These are phyloP conservation scores for Barbarea vulgaris DNA, from an alignment of 345 rosid species.

Conservation along the genomic window DNA sequence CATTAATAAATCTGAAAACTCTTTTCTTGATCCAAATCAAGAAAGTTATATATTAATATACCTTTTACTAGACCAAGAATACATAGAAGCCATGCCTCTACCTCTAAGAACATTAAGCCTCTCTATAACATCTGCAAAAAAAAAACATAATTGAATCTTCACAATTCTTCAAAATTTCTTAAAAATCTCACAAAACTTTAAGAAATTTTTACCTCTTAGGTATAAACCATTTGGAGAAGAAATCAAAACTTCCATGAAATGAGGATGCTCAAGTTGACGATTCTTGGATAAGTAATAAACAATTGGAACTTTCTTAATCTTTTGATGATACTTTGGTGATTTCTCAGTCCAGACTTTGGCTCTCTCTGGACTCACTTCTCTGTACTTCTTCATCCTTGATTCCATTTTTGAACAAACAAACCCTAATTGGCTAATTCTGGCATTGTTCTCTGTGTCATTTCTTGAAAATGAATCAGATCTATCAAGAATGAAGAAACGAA, in stretches of 20 bases:
- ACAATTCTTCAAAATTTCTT: background rate
- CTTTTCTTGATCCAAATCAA: background rate
- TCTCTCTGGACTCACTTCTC: slow-evolving; percentile 90
- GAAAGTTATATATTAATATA: slow-evolving; percentile 27
- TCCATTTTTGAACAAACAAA: slow-evolving; percentile 49
- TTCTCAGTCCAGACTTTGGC: slow-evolving; percentile 95
- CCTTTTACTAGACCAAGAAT: slow-evolving; percentile 97
- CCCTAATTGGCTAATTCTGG: slow-evolving; percentile 25
- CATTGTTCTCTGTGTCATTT: background rate
- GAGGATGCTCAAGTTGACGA: slow-evolving; percentile 99
- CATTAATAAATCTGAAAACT: slow-evolving; percentile 6
- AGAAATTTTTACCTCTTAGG: slow-evolving; percentile 59
- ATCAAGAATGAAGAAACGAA: slow-evolving; percentile 1
- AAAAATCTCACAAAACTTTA: background rate
- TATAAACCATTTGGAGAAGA: slow-evolving; percentile 78
- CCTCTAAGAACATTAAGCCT: slow-evolving; percentile 93
- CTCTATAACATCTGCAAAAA: slow-evolving; percentile 70
- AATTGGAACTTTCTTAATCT: slow-evolving; percentile 70
- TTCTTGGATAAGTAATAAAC: slow-evolving; percentile 90
- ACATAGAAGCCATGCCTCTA: slow-evolving; percentile 88
- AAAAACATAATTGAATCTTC: background rate
- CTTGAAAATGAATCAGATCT: slow-evolving; percentile 39
- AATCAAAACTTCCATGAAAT: slow-evolving; percentile 84
- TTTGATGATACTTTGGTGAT: slow-evolving; percentile 84
- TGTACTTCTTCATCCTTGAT: slow-evolving; percentile 72